Conservation (phyloP, 164 flowering plant species). For the Santalum album region DNA sequence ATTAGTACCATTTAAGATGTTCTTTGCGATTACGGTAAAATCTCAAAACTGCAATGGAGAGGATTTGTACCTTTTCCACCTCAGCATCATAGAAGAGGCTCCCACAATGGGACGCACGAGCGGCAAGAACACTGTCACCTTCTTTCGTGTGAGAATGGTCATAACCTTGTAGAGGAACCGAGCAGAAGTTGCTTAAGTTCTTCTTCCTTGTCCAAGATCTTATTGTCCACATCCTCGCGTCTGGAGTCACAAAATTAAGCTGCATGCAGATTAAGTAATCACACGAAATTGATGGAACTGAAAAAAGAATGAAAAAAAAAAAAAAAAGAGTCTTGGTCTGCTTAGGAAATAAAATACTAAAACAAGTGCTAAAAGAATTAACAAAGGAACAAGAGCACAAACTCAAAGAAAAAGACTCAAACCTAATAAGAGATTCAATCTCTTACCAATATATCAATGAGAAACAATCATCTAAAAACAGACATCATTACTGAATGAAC, state of each 20-base stretch:
- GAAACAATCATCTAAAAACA: too few relatives aligned
- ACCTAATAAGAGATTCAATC: too few relatives aligned
- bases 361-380: too few relatives aligned
- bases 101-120: conserved; percentile 10
- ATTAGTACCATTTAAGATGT: too few relatives aligned
- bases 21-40: too few relatives aligned
- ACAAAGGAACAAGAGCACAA: too few relatives aligned
- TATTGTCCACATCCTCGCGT: conserved; percentile 15
- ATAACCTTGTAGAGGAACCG: conserved; percentile 29
- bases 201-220: conserved; percentile 21
- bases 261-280: conserved; percentile 1
- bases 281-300: not conserved
- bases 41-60: too few relatives aligned
- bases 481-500: too few relatives aligned
- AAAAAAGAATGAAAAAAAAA: not conserved
- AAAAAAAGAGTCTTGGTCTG: not conserved
- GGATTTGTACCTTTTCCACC: conserved; percentile 47
- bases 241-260: conserved; percentile 23
- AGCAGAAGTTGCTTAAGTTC: conserved; percentile 25
- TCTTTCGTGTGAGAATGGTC: conserved; percentile 25
- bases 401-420: too few relatives aligned
- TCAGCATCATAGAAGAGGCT: conserved; percentile 31
- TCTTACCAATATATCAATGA: too few relatives aligned
- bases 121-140: conserved; percentile 34
- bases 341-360: too few relatives aligned